These are phyloP conservation scores for Rosa hybrid DNA, from an alignment of 331 rosid species.

Conservation along the genomic window DNA sequence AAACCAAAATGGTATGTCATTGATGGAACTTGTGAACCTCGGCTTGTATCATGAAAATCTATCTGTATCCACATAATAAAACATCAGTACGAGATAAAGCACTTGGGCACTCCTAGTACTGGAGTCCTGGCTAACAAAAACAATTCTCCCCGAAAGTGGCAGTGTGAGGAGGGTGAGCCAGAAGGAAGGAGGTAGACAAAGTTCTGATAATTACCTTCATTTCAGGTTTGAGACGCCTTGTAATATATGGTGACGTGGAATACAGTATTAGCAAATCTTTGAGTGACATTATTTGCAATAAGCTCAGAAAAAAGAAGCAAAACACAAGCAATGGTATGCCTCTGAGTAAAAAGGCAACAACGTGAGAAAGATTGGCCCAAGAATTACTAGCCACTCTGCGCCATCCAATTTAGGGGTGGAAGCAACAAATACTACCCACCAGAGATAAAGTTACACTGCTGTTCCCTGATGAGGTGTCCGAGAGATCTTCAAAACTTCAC, in stretches of 20 bases:
- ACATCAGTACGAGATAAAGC: constrained; percentile 22
- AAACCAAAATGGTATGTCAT: constrained; percentile 99
- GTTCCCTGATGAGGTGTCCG: constrained; percentile 52
- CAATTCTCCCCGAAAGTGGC: background rate
- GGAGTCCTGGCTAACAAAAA: background rate
- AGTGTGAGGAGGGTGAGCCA: background rate
- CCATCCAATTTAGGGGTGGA: too few relatives aligned
- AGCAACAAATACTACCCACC: too few relatives aligned
- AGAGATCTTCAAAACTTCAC: constrained; percentile 69
- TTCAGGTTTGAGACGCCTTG: constrained; percentile 97
- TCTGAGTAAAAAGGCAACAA: too few relatives aligned
- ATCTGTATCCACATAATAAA: constrained; percentile 52
- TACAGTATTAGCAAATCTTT: too few relatives aligned
- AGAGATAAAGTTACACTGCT: constrained; percentile 23
- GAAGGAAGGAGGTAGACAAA: too few relatives aligned
- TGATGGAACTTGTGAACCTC: constrained; percentile 87
- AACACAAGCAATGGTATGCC: too few relatives aligned
- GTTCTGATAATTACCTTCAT: constrained; percentile 8
- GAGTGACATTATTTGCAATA: too few relatives aligned
- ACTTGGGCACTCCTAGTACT: background rate
- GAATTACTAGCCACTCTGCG: too few relatives aligned
- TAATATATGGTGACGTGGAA: constrained; percentile 92
- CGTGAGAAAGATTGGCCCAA: too few relatives aligned
- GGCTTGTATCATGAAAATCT: constrained; percentile 94
- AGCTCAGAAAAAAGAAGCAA: too few relatives aligned